A percentile compares a stretch with the other conserved stretches of the same genome.
phyloP scores from a whole-genome alignment of 352 stramenopile genomes.

The Pythium volutum region DNA sequence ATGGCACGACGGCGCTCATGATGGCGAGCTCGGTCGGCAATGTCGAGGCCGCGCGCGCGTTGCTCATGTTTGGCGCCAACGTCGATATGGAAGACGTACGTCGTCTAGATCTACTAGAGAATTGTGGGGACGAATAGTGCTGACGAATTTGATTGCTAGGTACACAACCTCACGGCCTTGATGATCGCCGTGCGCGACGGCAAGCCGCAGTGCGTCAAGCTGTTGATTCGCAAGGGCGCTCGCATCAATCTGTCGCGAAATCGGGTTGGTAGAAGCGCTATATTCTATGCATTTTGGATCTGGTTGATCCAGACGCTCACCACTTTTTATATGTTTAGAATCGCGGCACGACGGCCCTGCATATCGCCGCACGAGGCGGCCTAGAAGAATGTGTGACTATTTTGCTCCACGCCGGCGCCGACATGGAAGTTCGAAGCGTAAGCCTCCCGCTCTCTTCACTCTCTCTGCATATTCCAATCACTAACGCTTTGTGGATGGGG shows the following conservation, averaged over 20 bases:
- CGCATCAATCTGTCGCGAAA: slow-evolving; percentile 83
- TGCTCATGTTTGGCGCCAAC: slow-evolving; percentile 84
- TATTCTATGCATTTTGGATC: background rate
- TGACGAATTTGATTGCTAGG: no score
- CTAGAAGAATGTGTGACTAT: slow-evolving; percentile 74
- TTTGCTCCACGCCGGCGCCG: slow-evolving; percentile 61
- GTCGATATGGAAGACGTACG: slow-evolving; percentile 82
- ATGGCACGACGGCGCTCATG: slow-evolving; percentile 77
- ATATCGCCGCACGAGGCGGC: slow-evolving; percentile 74
- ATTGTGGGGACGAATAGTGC: background rate
- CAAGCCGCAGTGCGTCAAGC: slow-evolving; percentile 55
- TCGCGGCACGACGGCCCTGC: slow-evolving; percentile 75
- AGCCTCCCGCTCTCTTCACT: no score
- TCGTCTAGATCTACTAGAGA: background rate
- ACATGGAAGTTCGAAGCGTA: slow-evolving; percentile 78
- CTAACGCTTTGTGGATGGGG: background rate
- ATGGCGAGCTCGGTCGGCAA: slow-evolving; percentile 85
- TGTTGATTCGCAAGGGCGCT: slow-evolving; percentile 78
- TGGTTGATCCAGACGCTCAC: background rate
- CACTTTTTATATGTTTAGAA: slow-evolving; percentile 33
- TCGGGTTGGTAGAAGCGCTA: slow-evolving; percentile 37
- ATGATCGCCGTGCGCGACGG: slow-evolving; percentile 79
- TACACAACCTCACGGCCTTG: slow-evolving; percentile 77
- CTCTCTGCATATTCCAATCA: background rate
- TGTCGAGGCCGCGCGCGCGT: slow-evolving; percentile 69